Conservation (phyloP, 805 yeast genomes). For the Clavispora fructus region DNA sequence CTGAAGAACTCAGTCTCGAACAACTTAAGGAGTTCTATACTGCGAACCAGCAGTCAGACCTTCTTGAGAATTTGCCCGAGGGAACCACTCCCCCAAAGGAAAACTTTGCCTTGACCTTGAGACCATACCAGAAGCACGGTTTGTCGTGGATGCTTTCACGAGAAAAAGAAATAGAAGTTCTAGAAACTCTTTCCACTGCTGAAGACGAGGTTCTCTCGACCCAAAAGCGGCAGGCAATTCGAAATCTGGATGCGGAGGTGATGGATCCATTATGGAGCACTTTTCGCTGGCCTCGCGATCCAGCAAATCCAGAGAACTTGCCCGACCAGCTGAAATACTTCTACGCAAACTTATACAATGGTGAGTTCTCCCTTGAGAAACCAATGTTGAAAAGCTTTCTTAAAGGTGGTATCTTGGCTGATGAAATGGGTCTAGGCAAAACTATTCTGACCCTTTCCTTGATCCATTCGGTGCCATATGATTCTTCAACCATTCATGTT, state of each 20-base stretch:
- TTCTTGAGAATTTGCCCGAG: slow-evolving; percentile 54
- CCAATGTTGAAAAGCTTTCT: slow-evolving; percentile 60
- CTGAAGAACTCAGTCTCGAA: slow-evolving; percentile 52
- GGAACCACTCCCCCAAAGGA: slow-evolving; percentile 46
- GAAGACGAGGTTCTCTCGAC: slow-evolving; percentile 20
- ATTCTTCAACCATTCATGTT: slow-evolving; percentile 19
- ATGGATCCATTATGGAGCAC: slow-evolving; percentile 86
- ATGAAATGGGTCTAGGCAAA: slow-evolving; percentile 96
- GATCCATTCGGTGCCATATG: slow-evolving; percentile 59
- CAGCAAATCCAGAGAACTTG: slow-evolving; percentile 15
- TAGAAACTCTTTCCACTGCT: slow-evolving; percentile 28
- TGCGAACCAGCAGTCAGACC: slow-evolving; percentile 61
- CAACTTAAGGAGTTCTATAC: slow-evolving; percentile 73
- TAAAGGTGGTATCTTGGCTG: slow-evolving; percentile 86
- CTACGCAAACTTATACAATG: slow-evolving; percentile 75
- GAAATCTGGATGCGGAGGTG: slow-evolving; percentile 41
- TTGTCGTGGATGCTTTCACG: slow-evolving; percentile 85
- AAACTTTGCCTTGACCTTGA: slow-evolving; percentile 52
- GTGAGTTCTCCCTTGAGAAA: slow-evolving; percentile 64
- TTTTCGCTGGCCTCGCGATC: slow-evolving; percentile 65
- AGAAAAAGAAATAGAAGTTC: slow-evolving; percentile 54
- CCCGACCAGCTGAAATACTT: slow-evolving; percentile 32
- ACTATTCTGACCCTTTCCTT: slow-evolving; percentile 80
- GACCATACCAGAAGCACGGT: slow-evolving; percentile 82
- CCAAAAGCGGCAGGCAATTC: slow-evolving; percentile 20